Conservation (phyloP, 345 rosid genomes). For the Gossypium longicalyx region DNA sequence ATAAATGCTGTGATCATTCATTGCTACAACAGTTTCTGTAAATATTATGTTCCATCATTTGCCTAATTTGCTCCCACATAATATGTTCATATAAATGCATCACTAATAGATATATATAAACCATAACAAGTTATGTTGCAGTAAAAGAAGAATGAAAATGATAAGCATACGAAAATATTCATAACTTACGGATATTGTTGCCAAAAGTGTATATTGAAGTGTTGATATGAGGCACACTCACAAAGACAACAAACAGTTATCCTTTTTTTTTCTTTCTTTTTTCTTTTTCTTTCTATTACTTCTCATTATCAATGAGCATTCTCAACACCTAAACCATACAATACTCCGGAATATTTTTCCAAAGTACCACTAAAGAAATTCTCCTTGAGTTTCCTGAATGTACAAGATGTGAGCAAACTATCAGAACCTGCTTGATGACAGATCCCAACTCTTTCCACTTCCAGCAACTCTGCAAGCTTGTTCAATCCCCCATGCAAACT, state of each 20-base stretch:
- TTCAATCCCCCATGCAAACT: slow-evolving; percentile 85
- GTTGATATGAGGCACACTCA: slow-evolving; percentile 18
- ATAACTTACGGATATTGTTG: slow-evolving; percentile 19
- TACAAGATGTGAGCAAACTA: slow-evolving; percentile 79
- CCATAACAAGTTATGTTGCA: neutral
- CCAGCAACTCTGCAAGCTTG: slow-evolving; percentile 79
- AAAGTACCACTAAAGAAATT: slow-evolving; percentile 63
- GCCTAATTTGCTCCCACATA: neutral
- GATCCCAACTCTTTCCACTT: slow-evolving; percentile 75
- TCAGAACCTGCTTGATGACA: slow-evolving; percentile 92
- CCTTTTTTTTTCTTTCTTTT: neutral
- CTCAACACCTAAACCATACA: slow-evolving; percentile 89
- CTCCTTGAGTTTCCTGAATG: slow-evolving; percentile 82
- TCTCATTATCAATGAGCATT: slow-evolving; percentile 35
- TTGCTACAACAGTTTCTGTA: too few species aligned
- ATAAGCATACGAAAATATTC: neutral
- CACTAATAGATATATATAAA: neutral
- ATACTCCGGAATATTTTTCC: slow-evolving; percentile 78
- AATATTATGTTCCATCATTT: too few species aligned
- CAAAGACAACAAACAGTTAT: slow-evolving; percentile 11
- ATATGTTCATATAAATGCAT: neutral
- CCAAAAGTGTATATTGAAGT: slow-evolving; percentile 29
- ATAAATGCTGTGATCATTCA: too few species aligned
- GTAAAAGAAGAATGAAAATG: neutral
- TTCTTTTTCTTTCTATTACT: neutral